A percentile compares a stretch with the other conserved stretches of the same genome.
Evolutionary conservation across 2,329 filamentous ascomycete species (phyloP).

Genomic region (Botrytis sinoallii): DNA sequence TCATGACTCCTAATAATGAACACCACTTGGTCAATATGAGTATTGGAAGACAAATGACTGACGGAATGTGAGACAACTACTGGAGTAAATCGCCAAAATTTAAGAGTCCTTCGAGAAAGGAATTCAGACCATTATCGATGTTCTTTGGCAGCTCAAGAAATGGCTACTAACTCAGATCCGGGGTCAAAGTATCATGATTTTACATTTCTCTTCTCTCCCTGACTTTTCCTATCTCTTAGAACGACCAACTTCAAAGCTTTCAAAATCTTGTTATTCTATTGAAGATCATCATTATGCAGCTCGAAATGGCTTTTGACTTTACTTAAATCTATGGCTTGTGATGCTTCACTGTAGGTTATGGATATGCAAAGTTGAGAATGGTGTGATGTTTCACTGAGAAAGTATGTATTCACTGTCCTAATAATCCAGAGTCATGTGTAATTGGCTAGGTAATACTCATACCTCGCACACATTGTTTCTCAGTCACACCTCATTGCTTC

Average conservation of each 20-base stretch:
- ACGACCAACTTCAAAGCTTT: neutral
- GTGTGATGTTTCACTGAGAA: neutral
- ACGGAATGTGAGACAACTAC: too few relatives aligned
- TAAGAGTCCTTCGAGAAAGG: neutral
- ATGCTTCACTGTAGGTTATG: neutral
- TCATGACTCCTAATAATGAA: too few relatives aligned
- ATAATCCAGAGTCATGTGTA: neutral
- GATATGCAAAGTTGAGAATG: neutral
- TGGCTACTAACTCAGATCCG: neutral
- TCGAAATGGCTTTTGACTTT: too few relatives aligned
- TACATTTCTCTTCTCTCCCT: neutral
- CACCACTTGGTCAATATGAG: too few relatives aligned
- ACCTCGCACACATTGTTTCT: neutral
- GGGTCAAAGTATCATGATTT: neutral
- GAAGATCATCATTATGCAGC: too few relatives aligned
- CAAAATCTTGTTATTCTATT: rapidly evolving
- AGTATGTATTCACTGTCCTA: neutral
- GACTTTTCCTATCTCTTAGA: neutral
- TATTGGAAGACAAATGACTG: too few relatives aligned
- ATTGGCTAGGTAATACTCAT: neutral
- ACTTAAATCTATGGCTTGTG: too few relatives aligned
- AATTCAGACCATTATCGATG: neutral
- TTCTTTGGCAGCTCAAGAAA: neutral
- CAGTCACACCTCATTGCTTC: neutral
- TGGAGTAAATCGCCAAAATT: neutral